Evolutionary conservation across 768 basidiomycete genomes (phyloP), one percentile per base, ranked within the genome.

Genomic region (Trametes punicea): DNA sequence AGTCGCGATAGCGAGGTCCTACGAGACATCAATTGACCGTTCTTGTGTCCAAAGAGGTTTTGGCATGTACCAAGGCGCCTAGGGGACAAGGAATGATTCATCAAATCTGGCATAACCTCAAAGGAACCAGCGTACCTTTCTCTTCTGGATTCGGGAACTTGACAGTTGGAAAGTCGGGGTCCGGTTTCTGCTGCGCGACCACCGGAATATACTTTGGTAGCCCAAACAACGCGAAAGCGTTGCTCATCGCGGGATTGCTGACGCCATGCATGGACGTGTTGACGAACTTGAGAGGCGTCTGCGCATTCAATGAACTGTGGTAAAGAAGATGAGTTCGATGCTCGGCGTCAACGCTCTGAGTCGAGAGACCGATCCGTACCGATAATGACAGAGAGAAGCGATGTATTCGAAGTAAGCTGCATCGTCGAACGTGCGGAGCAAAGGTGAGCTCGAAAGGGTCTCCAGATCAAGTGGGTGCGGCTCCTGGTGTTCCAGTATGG

Each of bases 231-330:
- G 74, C 70, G 56, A 94, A 87, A 0, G 82, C 86, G 46, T 74
- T 68, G 7, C 69, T 70, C 36, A 83, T 76, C 62, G 87, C 87
- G 4, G 74, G 70, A 67, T 93, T 79, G 61, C 90, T 84, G 50
- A 95, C 93, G 0, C 93, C 93, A 63, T 95, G 93, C 88, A 95
- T 86, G 0, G 92, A 88, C 0, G 93, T 95, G 65, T 92, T 91
- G 18, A 91, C 87, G 62, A 94, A 90, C 62, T 76, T 81, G 58
- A 85, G 55, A 4, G 71, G 33, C 1, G 71, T 65, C 5, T 63
- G 59, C 0, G 70, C 60, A 59, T 81, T 84, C 11, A 64, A 31
- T 0, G 62, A 40, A 29, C 61, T 65, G 21, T 3, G 2, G 2
- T 44, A 2, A 11, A 44, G 6, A 0, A 21, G 4, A 44, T 44